Evolutionary conservation across 257 asterid species (phyloP).

Genomic region (Parsonsia alboflavescens): DNA sequence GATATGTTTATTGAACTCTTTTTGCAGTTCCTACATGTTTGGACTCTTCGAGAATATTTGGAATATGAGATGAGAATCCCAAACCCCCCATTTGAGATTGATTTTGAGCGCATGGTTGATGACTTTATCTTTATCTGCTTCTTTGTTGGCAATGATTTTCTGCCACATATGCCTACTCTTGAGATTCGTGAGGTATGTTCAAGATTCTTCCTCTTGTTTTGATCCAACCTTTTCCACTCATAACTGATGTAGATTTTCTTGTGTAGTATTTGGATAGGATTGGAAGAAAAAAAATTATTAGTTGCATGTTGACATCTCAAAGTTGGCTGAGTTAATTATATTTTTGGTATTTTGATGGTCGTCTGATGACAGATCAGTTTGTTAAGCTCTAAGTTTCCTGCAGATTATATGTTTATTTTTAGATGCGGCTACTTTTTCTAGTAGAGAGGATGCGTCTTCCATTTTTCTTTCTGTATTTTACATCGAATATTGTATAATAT

Average conservation of each 20-base stretch:
- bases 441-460: background rate
- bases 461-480: background rate
- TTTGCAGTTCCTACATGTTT: slow-evolving; percentile 85
- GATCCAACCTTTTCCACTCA: background rate
- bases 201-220: background rate
- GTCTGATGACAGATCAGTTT: background rate
- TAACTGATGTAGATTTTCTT: background rate
- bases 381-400: background rate
- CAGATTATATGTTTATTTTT: background rate
- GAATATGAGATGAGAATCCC: slow-evolving; percentile 94
- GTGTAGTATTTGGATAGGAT: background rate
- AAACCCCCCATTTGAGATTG: slow-evolving; percentile 70
- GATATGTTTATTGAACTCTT: background rate
- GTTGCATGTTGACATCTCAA: background rate
- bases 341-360: background rate
- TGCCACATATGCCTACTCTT: slow-evolving; percentile 99
- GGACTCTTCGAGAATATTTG: slow-evolving; percentile 94
- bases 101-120: slow-evolving; percentile 75
- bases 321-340: background rate
- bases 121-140: slow-evolving; percentile 96
- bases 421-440: background rate
- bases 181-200: slow-evolving; percentile 94
- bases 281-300: background rate
- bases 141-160: slow-evolving; percentile 95
- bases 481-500: background rate